Percentiles rank a stretch among this genome's conserved stretches.
Conservation (phyloP, 495 filamentous ascomycete genomes). For the Xylaria palmicola region DNA sequence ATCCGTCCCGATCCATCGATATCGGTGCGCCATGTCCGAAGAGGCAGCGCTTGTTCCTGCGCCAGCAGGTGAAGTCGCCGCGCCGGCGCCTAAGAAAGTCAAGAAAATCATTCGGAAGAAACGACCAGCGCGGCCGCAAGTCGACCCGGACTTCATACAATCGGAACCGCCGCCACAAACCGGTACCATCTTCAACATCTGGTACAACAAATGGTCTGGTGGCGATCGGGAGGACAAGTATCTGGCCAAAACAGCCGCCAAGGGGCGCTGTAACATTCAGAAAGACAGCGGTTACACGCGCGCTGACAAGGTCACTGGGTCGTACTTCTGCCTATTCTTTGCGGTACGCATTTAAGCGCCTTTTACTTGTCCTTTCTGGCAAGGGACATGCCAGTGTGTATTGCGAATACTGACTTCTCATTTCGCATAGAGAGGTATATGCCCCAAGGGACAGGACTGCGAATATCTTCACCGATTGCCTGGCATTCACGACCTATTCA, state of each 20-base stretch:
- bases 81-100: slow-evolving; percentile 51
- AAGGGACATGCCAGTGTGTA: not conserved
- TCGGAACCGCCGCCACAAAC: slow-evolving; percentile 84
- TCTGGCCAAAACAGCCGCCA: slow-evolving; percentile 67
- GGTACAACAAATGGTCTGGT: slow-evolving; percentile 94
- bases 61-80: slow-evolving; percentile 44
- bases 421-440: slow-evolving; percentile 55
- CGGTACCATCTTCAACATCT: slow-evolving; percentile 90
- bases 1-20: not conserved
- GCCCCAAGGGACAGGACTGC: slow-evolving; percentile 86
- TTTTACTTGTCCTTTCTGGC: too few relatives aligned
- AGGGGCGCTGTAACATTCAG: slow-evolving; percentile 76
- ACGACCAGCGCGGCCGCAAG: slow-evolving; percentile 67
- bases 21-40: slow-evolving; percentile 33
- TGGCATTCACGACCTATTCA: slow-evolving; percentile 77
- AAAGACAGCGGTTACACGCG: slow-evolving; percentile 84
- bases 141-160: slow-evolving; percentile 76
- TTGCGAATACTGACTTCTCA: not conserved
- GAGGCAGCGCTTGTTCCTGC: slow-evolving; percentile 27
- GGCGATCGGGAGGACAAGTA: slow-evolving; percentile 93
- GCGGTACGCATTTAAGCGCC: slow-evolving; percentile 36
- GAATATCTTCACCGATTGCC: slow-evolving; percentile 91
- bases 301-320: slow-evolving; percentile 71
- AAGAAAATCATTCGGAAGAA: slow-evolving; percentile 69
- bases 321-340: slow-evolving; percentile 93